Base-by-base conservation (phyloP, 371 early-diverging fungal species). In the Blastocladiella emersonii region DNA sequence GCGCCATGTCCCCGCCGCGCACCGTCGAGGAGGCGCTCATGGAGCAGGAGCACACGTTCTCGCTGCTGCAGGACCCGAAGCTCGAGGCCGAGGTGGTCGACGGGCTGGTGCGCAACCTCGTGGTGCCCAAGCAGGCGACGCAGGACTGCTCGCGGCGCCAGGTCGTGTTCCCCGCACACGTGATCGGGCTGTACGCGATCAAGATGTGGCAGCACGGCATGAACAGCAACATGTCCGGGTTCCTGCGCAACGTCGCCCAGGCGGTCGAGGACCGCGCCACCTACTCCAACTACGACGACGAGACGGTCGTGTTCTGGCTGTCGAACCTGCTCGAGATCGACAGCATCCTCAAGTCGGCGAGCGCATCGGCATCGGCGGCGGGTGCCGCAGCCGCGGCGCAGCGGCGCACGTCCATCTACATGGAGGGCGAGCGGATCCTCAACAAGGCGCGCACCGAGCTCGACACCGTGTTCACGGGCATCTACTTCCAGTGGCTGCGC, bases 271-370 rank as follows among this genome's bases (percentile, higher is more conserved):
- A 51, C 30, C 53, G 53, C 30, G 27, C 13, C 30, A 30, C 30
- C 15, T 27, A 27, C 32, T 25, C 53, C 53, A 51, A 51, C 44
- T 82, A 83, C 61, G 85, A 86, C 59, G 84, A 84, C 61, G 87
- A 88, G 66, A 82, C 80, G 64, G 78, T 80, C 13, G 81, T 79
- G 43, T 93, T 89, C 76, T 97, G 98, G 98, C 78, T 97, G 39
- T 87, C 93, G 44, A 97, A 97, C 71, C 87, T 89, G 36, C 91
- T 88, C 66, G 96, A 95, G 75, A 76, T 97, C 49, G 73, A 93
- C 56, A 71, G 76, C 63, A 72, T 78, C 34, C 72, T 77, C 55
- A 72, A 73, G 56, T 69, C 76, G n/a, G 66, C 71, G n/a, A 12
- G 25, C 37, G 44, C 15, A 8, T 8, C 30, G 7, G 27, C 53